Percentiles rank a stretch among this genome's conserved stretches.
Conservation (phyloP, 371 early-diverging fungal genomes). For the Mucor mucedo region DNA sequence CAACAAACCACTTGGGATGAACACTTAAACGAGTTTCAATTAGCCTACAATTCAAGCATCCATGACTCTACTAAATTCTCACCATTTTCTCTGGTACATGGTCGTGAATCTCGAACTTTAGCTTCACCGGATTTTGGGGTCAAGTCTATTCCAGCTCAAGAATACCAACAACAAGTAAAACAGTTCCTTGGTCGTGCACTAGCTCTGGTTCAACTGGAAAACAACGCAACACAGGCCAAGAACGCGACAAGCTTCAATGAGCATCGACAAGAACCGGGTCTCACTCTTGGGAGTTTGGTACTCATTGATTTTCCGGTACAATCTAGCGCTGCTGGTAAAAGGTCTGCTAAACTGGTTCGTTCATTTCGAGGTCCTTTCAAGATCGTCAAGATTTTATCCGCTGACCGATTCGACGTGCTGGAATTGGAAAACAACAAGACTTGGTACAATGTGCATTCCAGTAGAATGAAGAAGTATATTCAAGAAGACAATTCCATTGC, state of each 20-base stretch:
- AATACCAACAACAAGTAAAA: slow-evolving; percentile 3
- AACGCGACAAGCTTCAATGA: slow-evolving; percentile 11
- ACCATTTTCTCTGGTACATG: slow-evolving; percentile 7
- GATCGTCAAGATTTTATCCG: neutral
- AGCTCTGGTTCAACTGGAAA: slow-evolving; percentile 8
- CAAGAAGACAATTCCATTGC: slow-evolving; percentile 7
- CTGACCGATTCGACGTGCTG: slow-evolving; percentile 7
- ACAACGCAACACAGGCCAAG: neutral
- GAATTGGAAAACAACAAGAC: neutral
- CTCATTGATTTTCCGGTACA: slow-evolving; percentile 16
- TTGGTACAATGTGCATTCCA: slow-evolving; percentile 11
- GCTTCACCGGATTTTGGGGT: slow-evolving; percentile 20
- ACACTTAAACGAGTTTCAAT: too few relatives aligned
- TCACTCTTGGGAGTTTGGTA: slow-evolving; percentile 3
- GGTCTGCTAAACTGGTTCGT: slow-evolving; percentile 8
- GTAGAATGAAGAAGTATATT: slow-evolving; percentile 14
- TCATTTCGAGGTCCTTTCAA: slow-evolving; percentile 16
- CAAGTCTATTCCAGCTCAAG: slow-evolving; percentile 7
- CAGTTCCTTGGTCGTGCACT: slow-evolving; percentile 8
- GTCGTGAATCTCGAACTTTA: neutral
- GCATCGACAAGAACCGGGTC: neutral
- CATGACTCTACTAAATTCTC: too few relatives aligned
- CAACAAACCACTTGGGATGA: too few relatives aligned
- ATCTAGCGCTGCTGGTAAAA: slow-evolving; percentile 7
- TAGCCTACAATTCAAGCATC: too few relatives aligned